Percentiles rank a stretch among this genome's conserved stretches.
Conservation (phyloP, 768 basidiomycete genomes). For the Suillus fuscotomentosus region DNA sequence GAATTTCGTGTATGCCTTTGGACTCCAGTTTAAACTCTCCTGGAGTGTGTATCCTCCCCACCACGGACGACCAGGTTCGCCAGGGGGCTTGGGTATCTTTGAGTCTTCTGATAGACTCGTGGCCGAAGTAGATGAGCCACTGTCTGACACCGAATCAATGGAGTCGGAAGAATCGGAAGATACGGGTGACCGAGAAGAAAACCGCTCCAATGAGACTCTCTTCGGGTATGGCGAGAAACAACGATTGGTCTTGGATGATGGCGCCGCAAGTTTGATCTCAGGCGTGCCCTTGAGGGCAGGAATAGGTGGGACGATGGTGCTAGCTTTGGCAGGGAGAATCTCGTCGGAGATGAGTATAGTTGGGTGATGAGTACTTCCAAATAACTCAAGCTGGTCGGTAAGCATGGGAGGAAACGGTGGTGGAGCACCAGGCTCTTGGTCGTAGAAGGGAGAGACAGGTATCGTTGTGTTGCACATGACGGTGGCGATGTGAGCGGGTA, state of each 20-base stretch:
- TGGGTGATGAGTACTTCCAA: not conserved
- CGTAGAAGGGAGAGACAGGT: constrained; percentile 4
- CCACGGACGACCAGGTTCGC: constrained; percentile 21
- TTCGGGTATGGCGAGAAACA: not conserved
- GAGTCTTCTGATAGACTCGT: no score
- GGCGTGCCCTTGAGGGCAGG: not conserved
- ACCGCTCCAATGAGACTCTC: not conserved
- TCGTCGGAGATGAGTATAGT: constrained; percentile 2
- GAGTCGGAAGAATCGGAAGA: no score
- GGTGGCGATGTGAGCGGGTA: no score
- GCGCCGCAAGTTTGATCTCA: not conserved
- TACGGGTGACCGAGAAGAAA: not conserved
- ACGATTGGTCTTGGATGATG: not conserved
- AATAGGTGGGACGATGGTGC: not conserved
- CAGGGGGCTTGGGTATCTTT: no score
- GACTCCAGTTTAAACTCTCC: no score
- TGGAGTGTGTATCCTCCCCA: constrained; percentile 24
- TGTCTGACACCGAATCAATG: no score
- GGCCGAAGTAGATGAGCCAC: no score
- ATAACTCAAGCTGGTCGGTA: constrained; percentile 5
- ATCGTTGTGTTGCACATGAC: constrained; percentile 1
- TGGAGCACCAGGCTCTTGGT: not conserved
- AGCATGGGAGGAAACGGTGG: not conserved
- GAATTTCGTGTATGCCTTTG: no score
- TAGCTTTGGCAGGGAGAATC: not conserved